Evolutionary conservation across 495 filamentous ascomycete species (phyloP).

Genomic region (Neurospora tetrasperma): DNA sequence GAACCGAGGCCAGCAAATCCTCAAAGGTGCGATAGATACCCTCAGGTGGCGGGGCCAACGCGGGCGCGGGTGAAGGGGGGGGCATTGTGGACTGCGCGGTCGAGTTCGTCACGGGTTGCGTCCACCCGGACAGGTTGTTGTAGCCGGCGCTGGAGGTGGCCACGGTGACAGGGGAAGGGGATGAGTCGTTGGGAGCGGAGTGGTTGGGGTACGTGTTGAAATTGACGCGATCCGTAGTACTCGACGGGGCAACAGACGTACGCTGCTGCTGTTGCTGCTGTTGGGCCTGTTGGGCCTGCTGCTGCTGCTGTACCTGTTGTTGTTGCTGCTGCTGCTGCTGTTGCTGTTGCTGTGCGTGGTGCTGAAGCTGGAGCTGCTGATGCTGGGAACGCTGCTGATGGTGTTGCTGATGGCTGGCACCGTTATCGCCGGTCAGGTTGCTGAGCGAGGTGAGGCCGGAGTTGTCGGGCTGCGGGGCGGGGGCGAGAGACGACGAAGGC

Average conservation of each 20-base stretch:
- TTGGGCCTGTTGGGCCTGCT: constrained; percentile 10
- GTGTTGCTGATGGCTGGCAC: constrained; percentile 7
- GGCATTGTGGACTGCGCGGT: constrained; percentile 18
- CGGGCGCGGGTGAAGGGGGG: constrained; percentile 23
- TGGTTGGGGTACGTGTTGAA: constrained; percentile 23
- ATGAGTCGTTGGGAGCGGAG: constrained; percentile 23
- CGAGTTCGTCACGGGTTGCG: constrained; percentile 14
- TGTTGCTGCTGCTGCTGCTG: constrained; percentile 10
- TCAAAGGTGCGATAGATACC: constrained; percentile 37
- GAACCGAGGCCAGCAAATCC: constrained; percentile 33
- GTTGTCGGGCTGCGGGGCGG: constrained; percentile 17
- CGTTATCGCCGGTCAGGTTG: constrained; percentile 14
- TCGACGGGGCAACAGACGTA: constrained; percentile 10
- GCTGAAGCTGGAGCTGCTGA: constrained; percentile 9
- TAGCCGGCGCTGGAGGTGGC: constrained; percentile 21
- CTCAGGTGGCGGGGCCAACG: constrained; percentile 36
- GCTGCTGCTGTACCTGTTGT: constrained; percentile 11
- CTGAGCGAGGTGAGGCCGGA: constrained; percentile 16
- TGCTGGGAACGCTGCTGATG: constrained; percentile 14
- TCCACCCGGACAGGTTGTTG: constrained; percentile 20
- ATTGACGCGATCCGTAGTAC: constrained; percentile 18
- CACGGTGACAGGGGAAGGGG: constrained; percentile 28
- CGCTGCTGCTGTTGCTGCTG: constrained; percentile 20
- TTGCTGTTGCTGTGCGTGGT: constrained; percentile 8
- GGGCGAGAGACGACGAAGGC: constrained; percentile 13